These are phyloP conservation scores for Penicillium vulpinum DNA, from an alignment of 2,329 filamentous ascomycete species.

Conservation along the genomic window DNA sequence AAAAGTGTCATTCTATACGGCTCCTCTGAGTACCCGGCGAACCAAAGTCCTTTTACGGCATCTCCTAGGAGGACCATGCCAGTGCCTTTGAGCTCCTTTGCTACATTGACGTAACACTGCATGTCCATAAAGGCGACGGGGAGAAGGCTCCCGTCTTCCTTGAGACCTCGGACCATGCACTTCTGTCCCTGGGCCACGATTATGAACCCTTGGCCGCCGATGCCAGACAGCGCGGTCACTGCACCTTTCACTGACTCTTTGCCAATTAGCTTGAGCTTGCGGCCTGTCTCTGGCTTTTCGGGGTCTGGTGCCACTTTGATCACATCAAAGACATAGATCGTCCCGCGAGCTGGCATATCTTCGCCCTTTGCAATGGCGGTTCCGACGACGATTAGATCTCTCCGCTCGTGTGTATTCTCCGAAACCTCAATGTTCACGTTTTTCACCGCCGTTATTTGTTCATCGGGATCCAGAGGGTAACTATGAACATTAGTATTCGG, in stretches of 20 bases:
- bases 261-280: constrained; percentile 79
- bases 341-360: constrained; percentile 80
- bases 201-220: constrained; percentile 84
- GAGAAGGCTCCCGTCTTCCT: constrained; percentile 88
- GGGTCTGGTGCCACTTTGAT: constrained; percentile 90
- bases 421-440: constrained; percentile 85
- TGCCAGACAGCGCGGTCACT: constrained; percentile 80
- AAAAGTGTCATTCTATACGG: constrained; percentile 94
- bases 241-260: constrained; percentile 91
- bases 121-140: constrained; percentile 98
- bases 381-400: constrained; percentile 78
- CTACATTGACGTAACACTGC: constrained; percentile 86
- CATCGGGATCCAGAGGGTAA: constrained; percentile 69
- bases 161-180: constrained; percentile 92
- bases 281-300: constrained; percentile 78
- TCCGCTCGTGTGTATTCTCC: constrained; percentile 83
- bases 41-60: constrained; percentile 91
- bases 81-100: constrained; percentile 78
- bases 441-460: constrained; percentile 78
- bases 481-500: constrained; percentile 25
- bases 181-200: constrained; percentile 93
- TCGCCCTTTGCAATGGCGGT: constrained; percentile 86
- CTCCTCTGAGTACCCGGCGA: constrained; percentile 93
- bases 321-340: constrained; percentile 87
- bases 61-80: constrained; percentile 87